These are phyloP conservation scores for Mycena albidolilacea DNA, from an alignment of 768 basidiomycete species.

Conservation along the genomic window DNA sequence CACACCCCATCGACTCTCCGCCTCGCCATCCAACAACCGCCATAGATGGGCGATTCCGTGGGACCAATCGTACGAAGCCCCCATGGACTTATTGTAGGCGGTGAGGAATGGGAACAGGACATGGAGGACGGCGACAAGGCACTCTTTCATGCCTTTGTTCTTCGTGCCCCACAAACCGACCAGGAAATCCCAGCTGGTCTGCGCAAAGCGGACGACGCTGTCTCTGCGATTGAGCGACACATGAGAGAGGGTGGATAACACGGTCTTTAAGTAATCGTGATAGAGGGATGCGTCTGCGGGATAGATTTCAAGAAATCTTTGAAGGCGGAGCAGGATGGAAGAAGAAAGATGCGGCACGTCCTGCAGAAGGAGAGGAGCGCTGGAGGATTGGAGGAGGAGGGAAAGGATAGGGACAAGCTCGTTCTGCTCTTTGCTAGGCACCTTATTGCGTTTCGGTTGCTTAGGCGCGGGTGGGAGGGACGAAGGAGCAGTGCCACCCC, in stretches of 20 bases:
- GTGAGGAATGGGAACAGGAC: slow-evolving; percentile 81
- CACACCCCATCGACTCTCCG: slow-evolving; percentile 74
- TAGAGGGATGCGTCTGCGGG: slow-evolving; percentile 85
- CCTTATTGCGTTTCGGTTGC: slow-evolving; percentile 25
- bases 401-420: slow-evolving; percentile 80
- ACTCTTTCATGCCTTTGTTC: slow-evolving; percentile 83
- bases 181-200: slow-evolving; percentile 72
- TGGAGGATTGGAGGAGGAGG: slow-evolving; percentile 70
- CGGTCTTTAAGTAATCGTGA: slow-evolving; percentile 76
- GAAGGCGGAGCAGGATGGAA: slow-evolving; percentile 71
- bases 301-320: slow-evolving; percentile 76
- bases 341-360: slow-evolving; percentile 58
- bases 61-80: slow-evolving; percentile 55
- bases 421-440: slow-evolving; percentile 64
- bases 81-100: slow-evolving; percentile 48
- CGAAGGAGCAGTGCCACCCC: slow-evolving; percentile 17
- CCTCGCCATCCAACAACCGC: slow-evolving; percentile 72
- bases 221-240: slow-evolving; percentile 82
- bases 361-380: slow-evolving; percentile 69
- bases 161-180: slow-evolving; percentile 86
- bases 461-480: slow-evolving; percentile 1
- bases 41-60: slow-evolving; percentile 68
- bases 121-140: slow-evolving; percentile 80
- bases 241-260: slow-evolving; percentile 80
- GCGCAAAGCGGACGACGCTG: slow-evolving; percentile 73